Evolutionary conservation across 2,329 filamentous ascomycete species (phyloP).

Genomic region (Pseudodiploospora longispora): DNA sequence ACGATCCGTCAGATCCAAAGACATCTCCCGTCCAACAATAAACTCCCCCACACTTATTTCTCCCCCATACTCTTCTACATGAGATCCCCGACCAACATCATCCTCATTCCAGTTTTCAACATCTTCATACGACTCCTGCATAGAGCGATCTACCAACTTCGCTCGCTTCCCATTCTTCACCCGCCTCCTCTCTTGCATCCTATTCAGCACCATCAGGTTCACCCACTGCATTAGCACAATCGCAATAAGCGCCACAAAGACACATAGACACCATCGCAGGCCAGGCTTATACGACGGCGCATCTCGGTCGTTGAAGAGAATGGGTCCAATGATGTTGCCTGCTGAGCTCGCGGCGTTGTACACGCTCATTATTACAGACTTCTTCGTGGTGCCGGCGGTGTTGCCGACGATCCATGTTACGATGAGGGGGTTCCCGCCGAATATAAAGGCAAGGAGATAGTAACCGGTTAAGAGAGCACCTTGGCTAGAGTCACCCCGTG

Average conservation of each 20-base stretch:
- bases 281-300: constrained; percentile 52
- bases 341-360: constrained; percentile 55
- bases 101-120: constrained; percentile 8
- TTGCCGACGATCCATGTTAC: constrained; percentile 64
- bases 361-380: constrained; percentile 54
- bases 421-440: constrained; percentile 56
- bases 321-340: constrained; percentile 60
- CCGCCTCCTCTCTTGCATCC: constrained; percentile 44
- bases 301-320: constrained; percentile 51
- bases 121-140: constrained; percentile 43
- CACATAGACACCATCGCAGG: constrained; percentile 44
- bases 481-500: constrained; percentile 31
- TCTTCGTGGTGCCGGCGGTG: constrained; percentile 60
- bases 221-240: constrained; percentile 45
- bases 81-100: not conserved
- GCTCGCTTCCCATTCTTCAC: constrained; percentile 53
- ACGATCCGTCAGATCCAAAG: constrained; percentile 54
- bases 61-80: constrained; percentile 20
- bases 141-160: constrained; percentile 50
- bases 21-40: constrained; percentile 39
- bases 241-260: constrained; percentile 45
- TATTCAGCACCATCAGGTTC: constrained; percentile 50
- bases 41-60: constrained; percentile 9
- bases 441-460: constrained; percentile 59
- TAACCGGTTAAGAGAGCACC: constrained; percentile 48